phyloP scores from a whole-genome alignment of 257 asterid species.

The Solanum paucissectum region DNA sequence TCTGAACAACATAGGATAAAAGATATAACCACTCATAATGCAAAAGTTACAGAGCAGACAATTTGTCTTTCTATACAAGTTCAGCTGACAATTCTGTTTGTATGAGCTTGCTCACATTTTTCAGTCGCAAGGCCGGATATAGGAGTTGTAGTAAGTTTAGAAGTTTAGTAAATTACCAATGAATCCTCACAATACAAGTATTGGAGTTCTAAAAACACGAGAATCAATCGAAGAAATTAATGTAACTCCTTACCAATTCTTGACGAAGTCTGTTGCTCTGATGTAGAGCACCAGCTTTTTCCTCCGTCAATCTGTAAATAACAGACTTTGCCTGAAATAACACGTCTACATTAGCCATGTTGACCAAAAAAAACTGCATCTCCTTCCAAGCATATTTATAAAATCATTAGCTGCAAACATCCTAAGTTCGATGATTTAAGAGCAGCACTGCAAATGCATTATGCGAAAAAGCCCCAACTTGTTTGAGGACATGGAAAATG shows the following conservation, averaged over 20 bases:
- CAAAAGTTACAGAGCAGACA: neutral
- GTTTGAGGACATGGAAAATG: neutral
- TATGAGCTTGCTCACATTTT: neutral
- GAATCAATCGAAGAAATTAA: neutral
- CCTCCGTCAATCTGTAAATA: constrained; percentile 55
- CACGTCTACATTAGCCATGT: neutral
- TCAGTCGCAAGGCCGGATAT: neutral
- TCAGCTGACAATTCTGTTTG: neutral
- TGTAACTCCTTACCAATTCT: constrained; percentile 48
- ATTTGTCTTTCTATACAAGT: neutral
- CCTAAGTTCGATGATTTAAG: neutral
- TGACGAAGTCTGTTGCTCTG: constrained; percentile 52
- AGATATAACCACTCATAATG: neutral
- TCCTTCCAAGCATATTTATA: neutral
- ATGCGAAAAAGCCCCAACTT: neutral
- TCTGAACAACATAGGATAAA: neutral
- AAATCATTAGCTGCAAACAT: neutral
- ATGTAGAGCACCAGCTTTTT: constrained; percentile 55
- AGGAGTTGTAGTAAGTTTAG: neutral
- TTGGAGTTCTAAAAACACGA: neutral
- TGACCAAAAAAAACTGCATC: neutral
- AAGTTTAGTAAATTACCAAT: neutral
- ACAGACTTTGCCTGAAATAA: constrained; percentile 46
- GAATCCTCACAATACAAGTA: neutral
- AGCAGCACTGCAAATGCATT: neutral